Evolutionary conservation across 176 grass and related monocot species (phyloP).

Genomic region (Cenchrus americanus): DNA sequence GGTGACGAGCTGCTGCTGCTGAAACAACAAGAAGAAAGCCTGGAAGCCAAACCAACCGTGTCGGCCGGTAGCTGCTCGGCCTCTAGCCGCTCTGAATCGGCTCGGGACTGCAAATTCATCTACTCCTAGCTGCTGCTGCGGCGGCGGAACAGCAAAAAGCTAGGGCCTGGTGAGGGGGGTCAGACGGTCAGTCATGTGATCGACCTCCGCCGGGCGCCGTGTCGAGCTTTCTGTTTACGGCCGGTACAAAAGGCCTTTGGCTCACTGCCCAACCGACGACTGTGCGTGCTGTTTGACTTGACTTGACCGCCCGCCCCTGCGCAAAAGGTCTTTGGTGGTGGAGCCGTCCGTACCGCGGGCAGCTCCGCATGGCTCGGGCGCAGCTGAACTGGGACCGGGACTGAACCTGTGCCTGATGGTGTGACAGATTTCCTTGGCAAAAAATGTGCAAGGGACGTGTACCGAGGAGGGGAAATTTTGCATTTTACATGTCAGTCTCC

Average conservation of each 20-base stretch:
- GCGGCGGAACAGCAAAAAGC: background rate
- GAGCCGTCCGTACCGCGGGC: background rate
- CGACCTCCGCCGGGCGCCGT: background rate
- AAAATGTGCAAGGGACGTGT: background rate
- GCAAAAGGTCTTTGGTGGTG: background rate
- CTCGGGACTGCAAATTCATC: background rate
- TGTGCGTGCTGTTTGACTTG: background rate
- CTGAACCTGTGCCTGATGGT: no score
- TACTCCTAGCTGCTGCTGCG: no score
- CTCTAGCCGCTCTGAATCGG: background rate
- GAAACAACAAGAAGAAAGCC: constrained; percentile 15
- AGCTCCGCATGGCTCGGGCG: background rate
- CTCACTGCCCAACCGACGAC: constrained; percentile 3
- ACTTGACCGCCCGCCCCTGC: background rate
- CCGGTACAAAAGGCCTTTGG: constrained; percentile 26
- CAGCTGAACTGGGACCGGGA: no score
- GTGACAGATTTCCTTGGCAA: no score
- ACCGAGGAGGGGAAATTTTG: no score
- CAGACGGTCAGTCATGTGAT: background rate
- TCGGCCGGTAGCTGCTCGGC: constrained; percentile 9
- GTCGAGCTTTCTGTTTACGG: background rate
- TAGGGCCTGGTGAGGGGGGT: background rate
- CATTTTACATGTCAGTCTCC: no score
- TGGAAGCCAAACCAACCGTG: constrained; percentile 3
- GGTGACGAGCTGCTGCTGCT: background rate